A percentile compares a stretch with the other conserved stretches of the same genome.
Evolutionary conservation across 2,329 filamentous ascomycete species (phyloP).

Genomic region (Ascochyta koolunga): DNA sequence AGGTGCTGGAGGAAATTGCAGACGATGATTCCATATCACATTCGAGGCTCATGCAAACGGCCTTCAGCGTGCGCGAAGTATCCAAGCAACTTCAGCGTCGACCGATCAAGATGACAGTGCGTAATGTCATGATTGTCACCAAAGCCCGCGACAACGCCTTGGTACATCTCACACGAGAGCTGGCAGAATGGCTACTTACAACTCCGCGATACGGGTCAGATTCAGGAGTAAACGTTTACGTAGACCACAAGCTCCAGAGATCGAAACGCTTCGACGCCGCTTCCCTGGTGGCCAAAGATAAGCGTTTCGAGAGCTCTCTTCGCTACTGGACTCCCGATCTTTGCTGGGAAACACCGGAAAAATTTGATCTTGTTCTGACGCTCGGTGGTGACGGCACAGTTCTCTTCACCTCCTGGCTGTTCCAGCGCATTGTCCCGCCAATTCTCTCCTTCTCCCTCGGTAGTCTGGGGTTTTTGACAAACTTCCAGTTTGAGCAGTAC

Average conservation of each 20-base stretch:
- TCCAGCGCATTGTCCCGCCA: constrained; percentile 85
- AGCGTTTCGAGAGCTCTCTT: constrained; percentile 81
- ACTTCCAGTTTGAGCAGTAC: constrained; percentile 86
- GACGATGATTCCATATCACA: constrained; percentile 89
- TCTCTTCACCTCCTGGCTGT: constrained; percentile 89
- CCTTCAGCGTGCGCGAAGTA: constrained; percentile 91
- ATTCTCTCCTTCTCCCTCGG: constrained; percentile 85
- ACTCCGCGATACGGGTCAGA: constrained; percentile 90
- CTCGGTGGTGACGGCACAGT: constrained; percentile 88
- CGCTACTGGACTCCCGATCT: constrained; percentile 96
- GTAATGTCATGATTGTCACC: constrained; percentile 97
- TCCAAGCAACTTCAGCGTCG: constrained; percentile 92
- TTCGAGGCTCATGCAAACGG: constrained; percentile 91
- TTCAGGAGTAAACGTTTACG: constrained; percentile 93
- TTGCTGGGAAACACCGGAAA: constrained; percentile 91
- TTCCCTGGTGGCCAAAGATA: constrained; percentile 73
- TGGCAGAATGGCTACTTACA: constrained; percentile 84
- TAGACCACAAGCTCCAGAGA: constrained; percentile 90
- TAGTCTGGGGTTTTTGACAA: constrained; percentile 86
- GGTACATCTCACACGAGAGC: constrained; percentile 84
- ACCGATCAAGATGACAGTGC: constrained; percentile 89
- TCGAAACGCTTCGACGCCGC: constrained; percentile 86
- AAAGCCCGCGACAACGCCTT: constrained; percentile 96
- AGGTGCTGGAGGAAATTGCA: constrained; percentile 91
- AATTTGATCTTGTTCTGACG: constrained; percentile 91